phyloP scores from a whole-genome alignment of 176 grass and related monocot species.

The Chrysopogon serrulatus region DNA sequence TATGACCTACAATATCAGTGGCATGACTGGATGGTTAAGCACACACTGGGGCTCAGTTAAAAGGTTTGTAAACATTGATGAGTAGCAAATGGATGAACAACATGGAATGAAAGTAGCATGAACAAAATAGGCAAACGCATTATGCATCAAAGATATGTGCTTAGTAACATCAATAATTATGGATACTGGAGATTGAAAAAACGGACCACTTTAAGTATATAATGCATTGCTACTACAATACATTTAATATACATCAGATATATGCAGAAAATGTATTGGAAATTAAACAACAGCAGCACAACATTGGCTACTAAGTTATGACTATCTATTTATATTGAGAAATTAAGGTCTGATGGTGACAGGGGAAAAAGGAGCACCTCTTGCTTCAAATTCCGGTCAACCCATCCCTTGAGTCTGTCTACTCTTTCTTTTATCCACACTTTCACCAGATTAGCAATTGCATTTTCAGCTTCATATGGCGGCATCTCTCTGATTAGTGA shows the following conservation, averaged over 20 bases:
- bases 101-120: slow-evolving; percentile 5
- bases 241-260: slow-evolving; percentile 1
- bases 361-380: slow-evolving; percentile 45
- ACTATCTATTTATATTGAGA: slow-evolving; percentile 13
- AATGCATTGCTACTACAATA: neutral
- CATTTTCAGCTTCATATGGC: slow-evolving; percentile 95
- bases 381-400: slow-evolving; percentile 93
- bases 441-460: slow-evolving; percentile 90
- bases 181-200: neutral
- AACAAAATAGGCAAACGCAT: neutral
- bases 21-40: neutral
- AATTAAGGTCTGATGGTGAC: slow-evolving; percentile 17
- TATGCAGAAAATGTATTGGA: slow-evolving; percentile 17
- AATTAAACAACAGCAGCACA: slow-evolving; percentile 10
- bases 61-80: slow-evolving; percentile 8
- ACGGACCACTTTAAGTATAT: neutral
- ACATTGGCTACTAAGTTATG: slow-evolving; percentile 5
- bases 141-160: neutral
- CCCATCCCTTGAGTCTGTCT: slow-evolving; percentile 90
- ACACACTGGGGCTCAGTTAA: neutral
- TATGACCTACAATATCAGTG: neutral
- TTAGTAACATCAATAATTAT: neutral
- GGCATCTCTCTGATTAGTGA: slow-evolving; percentile 97
- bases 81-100: neutral
- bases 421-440: slow-evolving; percentile 84